These are phyloP conservation scores for Pleurotus tuber-regium DNA, from an alignment of 768 basidiomycete species.

Conservation along the genomic window DNA sequence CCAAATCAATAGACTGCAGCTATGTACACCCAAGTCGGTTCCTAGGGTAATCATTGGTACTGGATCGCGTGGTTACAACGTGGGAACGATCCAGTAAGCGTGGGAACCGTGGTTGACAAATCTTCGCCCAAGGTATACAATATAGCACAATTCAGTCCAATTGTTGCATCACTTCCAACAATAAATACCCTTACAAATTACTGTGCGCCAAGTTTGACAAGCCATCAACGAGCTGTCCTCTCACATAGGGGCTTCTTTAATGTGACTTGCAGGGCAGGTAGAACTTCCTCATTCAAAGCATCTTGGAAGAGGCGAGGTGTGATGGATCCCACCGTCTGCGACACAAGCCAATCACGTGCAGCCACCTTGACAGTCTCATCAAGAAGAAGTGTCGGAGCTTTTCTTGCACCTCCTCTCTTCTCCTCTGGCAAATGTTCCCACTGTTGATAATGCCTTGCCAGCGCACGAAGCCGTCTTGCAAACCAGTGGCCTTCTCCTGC, in stretches of 20 bases:
- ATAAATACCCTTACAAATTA: slow-evolving; percentile 27
- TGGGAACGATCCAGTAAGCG: too few species aligned
- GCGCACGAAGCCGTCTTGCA: slow-evolving; percentile 16
- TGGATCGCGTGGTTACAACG: too few species aligned
- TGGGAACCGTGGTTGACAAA: too few species aligned
- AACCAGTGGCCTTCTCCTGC: slow-evolving; percentile 21
- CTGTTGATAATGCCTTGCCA: slow-evolving; percentile 24
- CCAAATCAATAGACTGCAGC: too few species aligned
- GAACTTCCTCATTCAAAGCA: slow-evolving; percentile 14
- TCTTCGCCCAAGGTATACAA: too few species aligned
- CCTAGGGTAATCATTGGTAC: too few species aligned
- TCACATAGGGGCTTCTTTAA: slow-evolving; percentile 10
- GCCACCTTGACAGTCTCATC: slow-evolving; percentile 12
- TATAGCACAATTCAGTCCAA: too few species aligned
- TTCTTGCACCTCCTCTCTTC: slow-evolving; percentile 14
- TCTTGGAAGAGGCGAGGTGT: slow-evolving; percentile 12
- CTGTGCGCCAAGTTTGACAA: slow-evolving; percentile 23
- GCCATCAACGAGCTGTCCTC: slow-evolving; percentile 29
- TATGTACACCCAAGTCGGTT: too few species aligned
- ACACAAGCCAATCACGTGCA: slow-evolving; percentile 16
- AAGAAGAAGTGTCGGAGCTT: slow-evolving; percentile 9
- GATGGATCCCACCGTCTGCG: slow-evolving; percentile 12
- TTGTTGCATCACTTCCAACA: too few species aligned
- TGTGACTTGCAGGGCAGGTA: slow-evolving; percentile 16
- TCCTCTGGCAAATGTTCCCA: slow-evolving; percentile 22